Percentiles rank a stretch among this genome's conserved stretches.
These are phyloP conservation scores for Theobroma cacao DNA, from an alignment of 345 rosid genomes.

Conservation along the genomic window DNA sequence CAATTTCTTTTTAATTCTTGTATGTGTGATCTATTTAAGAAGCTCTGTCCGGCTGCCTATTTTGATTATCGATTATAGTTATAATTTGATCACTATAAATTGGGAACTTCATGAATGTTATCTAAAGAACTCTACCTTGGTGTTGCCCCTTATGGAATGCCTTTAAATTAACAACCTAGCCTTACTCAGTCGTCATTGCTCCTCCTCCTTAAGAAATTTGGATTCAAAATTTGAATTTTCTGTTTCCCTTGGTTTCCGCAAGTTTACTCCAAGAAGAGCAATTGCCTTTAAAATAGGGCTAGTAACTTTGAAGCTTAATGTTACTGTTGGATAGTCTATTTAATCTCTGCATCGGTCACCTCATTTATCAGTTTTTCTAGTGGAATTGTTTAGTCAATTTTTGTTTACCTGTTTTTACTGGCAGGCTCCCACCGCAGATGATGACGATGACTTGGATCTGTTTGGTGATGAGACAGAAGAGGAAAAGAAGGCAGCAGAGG, in stretches of 20 bases:
- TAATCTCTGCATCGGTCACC: background rate
- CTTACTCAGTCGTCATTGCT: no score
- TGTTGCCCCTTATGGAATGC: no score
- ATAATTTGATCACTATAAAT: background rate
- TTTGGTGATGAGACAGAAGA: constrained; percentile 97
- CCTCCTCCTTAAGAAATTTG: no score
- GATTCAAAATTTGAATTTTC: background rate
- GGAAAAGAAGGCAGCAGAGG: constrained; percentile 90
- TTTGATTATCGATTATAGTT: background rate
- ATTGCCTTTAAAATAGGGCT: background rate
- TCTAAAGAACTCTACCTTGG: background rate
- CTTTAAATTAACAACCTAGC: no score
- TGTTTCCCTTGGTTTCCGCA: background rate
- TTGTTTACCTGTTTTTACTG: background rate
- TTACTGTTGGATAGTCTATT: background rate
- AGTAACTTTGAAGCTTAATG: background rate
- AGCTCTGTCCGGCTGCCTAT: background rate
- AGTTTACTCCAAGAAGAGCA: background rate
- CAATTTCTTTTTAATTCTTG: background rate
- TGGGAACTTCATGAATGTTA: background rate
- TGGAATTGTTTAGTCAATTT: background rate
- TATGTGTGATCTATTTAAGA: background rate
- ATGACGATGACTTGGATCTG: constrained; percentile 87
- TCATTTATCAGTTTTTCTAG: background rate
- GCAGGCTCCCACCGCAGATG: constrained; percentile 63